A percentile compares a stretch with the other conserved stretches of the same genome.
phyloP scores from a whole-genome alignment of 2,329 filamentous ascomycete genomes.

The Coniochaeta sp. region DNA sequence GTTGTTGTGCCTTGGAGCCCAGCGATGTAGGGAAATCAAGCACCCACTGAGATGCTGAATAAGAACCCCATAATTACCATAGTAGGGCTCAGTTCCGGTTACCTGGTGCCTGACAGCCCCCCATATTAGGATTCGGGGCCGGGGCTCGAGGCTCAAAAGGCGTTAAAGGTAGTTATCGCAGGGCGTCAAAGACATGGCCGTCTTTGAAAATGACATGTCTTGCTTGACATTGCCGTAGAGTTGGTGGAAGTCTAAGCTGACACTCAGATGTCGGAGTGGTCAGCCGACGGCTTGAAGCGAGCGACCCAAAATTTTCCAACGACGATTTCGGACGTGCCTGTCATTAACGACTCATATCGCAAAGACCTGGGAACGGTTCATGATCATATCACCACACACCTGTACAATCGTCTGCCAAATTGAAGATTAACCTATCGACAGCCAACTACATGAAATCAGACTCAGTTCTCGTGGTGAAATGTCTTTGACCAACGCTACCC shows the following conservation, averaged over 20 bases:
- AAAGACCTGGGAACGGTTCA: background rate
- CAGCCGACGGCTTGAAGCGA: background rate
- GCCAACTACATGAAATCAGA: no score
- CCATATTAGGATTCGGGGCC: background rate
- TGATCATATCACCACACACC: background rate
- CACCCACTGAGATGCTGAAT: background rate
- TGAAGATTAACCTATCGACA: no score
- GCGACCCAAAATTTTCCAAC: background rate
- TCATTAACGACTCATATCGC: background rate
- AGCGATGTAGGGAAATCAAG: background rate
- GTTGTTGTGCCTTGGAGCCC: background rate
- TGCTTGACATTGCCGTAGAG: background rate
- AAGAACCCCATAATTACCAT: background rate
- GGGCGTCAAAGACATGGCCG: background rate
- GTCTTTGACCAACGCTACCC: constrained; percentile 83
- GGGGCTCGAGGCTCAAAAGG: background rate
- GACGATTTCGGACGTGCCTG: background rate
- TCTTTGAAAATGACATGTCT: no score
- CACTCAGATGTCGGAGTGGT: background rate
- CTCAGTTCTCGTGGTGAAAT: constrained; percentile 36
- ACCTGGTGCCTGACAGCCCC: background rate
- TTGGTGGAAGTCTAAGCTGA: background rate
- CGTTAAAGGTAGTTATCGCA: background rate
- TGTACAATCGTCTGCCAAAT: background rate
- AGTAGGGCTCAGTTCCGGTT: background rate